These are phyloP conservation scores for Arctium lappa DNA, from an alignment of 129 eudicot species.

Conservation along the genomic window DNA sequence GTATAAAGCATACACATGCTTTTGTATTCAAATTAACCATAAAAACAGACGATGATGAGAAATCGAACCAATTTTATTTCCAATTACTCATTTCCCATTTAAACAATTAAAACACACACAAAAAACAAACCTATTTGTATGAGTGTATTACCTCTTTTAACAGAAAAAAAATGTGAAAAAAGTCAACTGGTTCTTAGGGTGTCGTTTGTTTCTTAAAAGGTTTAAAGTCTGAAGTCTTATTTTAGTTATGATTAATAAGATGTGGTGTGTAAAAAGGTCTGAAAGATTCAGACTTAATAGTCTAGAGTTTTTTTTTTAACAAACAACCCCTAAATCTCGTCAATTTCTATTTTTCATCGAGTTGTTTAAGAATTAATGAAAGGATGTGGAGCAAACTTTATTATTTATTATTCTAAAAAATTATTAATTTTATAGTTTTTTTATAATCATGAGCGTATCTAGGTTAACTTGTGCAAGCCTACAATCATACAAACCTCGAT, in stretches of 20 bases:
- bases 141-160: not conserved
- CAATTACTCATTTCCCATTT: not conserved
- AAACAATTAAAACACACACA: not conserved
- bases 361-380: not conserved
- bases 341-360: too few species aligned
- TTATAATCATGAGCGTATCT: not conserved
- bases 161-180: not conserved
- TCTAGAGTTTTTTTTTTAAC: too few species aligned
- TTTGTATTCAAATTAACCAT: not conserved
- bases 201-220: too few species aligned
- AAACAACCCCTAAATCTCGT: too few species aligned
- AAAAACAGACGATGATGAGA: not conserved
- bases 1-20: not conserved
- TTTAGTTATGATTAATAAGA: too few species aligned
- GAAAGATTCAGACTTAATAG: too few species aligned
- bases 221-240: too few species aligned
- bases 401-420: too few species aligned
- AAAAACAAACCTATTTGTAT: not conserved
- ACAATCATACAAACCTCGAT: not conserved
- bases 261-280: too few species aligned
- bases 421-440: too few species aligned
- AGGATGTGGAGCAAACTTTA: not conserved
- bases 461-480: not conserved
- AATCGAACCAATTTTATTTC: not conserved
- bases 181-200: not conserved